Base-by-base conservation (phyloP, 768 basidiomycete genomes). In the Naematelia encephala region DNA sequence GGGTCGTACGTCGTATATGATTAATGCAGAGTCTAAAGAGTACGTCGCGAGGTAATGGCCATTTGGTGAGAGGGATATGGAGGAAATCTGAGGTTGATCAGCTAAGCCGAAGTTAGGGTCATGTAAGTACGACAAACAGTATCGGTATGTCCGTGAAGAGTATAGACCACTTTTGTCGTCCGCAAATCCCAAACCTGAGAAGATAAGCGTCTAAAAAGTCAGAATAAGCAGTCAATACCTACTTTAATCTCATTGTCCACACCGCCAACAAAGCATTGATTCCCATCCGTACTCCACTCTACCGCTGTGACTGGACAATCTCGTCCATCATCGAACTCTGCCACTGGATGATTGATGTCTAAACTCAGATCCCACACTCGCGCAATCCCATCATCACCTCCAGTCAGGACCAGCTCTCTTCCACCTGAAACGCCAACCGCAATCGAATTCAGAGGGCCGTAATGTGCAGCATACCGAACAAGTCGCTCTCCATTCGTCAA, bases 171-270 rank as follows among this genome's bases (percentile, higher is more conserved):
- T 60, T 87, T 84, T 59, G 84, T 80, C 78, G 91, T 93, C 70
- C 94, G 85, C 46, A 97, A 78, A 79, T 98, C 94, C 74, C 88
- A 92, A 16, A 91, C 86, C 90, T 92, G 62, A 8, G 39, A 43
- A 10, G 8, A 26, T 47, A 8, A 47, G 46, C 11, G 39, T 12
- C 12, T 11, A 43, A 47, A 21, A 21, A 8, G 25, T 8, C 25
- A 47, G 46, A 21, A 8, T 21, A 47, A 47, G 25, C 46, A n/a
- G 30, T 14, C 27, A 5, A 29, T 2, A 82, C 88, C 64, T 70
- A 94, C 92, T 74, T 97, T 92, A 61, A 99, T 87, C 76, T 91
- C 91, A 66, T 99, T 99, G 78, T 99, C 94, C 69, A 98, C 77
- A 13, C 89, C 91, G 3, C 87, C 93, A n/a, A 90, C 84, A 65